Percentiles rank a stretch among this genome's conserved stretches.
Conservation (phyloP, 257 asterid species). For the Rehmannia glutinosa region DNA sequence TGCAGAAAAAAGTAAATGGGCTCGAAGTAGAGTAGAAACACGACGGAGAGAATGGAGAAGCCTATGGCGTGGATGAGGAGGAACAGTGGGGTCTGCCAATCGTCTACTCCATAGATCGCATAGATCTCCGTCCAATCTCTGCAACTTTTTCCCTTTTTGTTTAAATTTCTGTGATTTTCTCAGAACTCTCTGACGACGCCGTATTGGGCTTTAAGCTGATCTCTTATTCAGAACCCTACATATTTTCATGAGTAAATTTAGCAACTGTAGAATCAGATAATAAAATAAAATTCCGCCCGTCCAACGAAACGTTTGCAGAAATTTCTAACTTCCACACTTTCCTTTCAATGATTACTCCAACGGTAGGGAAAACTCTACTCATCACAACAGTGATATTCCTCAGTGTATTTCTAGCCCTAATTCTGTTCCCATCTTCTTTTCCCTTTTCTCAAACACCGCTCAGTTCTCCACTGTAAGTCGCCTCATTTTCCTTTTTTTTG, state of each 20-base stretch:
- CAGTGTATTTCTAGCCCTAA: conserved; percentile 41
- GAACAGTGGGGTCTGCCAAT: conserved; percentile 83
- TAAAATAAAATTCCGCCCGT: no score
- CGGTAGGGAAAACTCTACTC: conserved; percentile 56
- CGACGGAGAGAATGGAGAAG: conserved; percentile 56
- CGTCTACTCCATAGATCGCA: conserved; percentile 86
- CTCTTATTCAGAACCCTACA: neutral
- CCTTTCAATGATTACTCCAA: conserved; percentile 41
- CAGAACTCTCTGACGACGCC: neutral
- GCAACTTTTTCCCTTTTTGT: conserved; percentile 71
- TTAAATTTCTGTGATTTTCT: no score
- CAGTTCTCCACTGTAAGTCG: conserved; percentile 46
- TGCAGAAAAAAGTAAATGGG: conserved; percentile 55
- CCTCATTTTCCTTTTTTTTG: neutral
- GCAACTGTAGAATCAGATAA: no score
- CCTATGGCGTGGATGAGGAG: conserved; percentile 60
- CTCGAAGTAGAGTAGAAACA: conserved; percentile 76
- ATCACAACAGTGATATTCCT: conserved; percentile 28
- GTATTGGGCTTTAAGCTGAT: neutral
- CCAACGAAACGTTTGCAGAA: no score
- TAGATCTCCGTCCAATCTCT: conserved; percentile 98
- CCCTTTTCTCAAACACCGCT: conserved; percentile 32
- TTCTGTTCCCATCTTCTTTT: conserved; percentile 45
- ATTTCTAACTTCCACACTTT: neutral
- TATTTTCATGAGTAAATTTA: no score